These are phyloP conservation scores for Aspergillus transmontanensis DNA, from an alignment of 2,329 filamentous ascomycete species.

Conservation along the genomic window DNA sequence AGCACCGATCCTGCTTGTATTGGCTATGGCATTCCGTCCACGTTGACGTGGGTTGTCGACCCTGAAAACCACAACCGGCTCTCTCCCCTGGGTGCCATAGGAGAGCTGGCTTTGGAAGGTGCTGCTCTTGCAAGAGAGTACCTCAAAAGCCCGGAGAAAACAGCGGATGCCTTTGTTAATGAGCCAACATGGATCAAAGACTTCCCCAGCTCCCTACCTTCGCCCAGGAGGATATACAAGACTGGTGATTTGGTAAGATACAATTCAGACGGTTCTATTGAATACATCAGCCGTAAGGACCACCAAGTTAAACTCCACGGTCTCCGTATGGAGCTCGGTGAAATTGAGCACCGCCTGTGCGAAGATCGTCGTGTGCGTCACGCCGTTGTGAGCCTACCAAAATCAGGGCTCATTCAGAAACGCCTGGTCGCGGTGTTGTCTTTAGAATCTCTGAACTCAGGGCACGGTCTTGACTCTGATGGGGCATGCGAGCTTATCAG, in stretches of 20 bases:
- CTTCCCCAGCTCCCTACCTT: slow-evolving; percentile 11
- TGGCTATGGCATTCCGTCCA: slow-evolving; percentile 25
- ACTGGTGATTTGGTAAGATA: slow-evolving; percentile 30
- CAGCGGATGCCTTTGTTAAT: slow-evolving; percentile 29
- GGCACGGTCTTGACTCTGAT: slow-evolving; percentile 31
- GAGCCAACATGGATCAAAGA: slow-evolving; percentile 28
- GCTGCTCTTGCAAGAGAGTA: slow-evolving; percentile 44
- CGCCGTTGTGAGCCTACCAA: slow-evolving; percentile 47
- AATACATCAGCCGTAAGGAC: slow-evolving; percentile 57
- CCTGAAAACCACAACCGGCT: slow-evolving; percentile 33
- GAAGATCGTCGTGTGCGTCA: slow-evolving; percentile 39
- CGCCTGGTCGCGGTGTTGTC: slow-evolving; percentile 50
- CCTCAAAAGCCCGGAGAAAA: slow-evolving; percentile 38
- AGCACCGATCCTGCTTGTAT: slow-evolving; percentile 25
- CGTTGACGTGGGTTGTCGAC: slow-evolving; percentile 37
- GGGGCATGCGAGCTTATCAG: slow-evolving; percentile 37
- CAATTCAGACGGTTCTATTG: slow-evolving; percentile 23
- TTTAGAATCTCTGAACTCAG: slow-evolving; percentile 29
- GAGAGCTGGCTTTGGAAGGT: slow-evolving; percentile 41
- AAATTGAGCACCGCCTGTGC: slow-evolving; percentile 45
- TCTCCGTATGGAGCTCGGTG: slow-evolving; percentile 64
- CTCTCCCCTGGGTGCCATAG: slow-evolving; percentile 39
- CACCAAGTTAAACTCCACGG: slow-evolving; percentile 68
- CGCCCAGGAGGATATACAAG: slow-evolving; percentile 27
- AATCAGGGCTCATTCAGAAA: slow-evolving; percentile 44